Evolutionary conservation across 306 rosid genomes (phyloP).

Genomic region (Cercis canadensis): DNA sequence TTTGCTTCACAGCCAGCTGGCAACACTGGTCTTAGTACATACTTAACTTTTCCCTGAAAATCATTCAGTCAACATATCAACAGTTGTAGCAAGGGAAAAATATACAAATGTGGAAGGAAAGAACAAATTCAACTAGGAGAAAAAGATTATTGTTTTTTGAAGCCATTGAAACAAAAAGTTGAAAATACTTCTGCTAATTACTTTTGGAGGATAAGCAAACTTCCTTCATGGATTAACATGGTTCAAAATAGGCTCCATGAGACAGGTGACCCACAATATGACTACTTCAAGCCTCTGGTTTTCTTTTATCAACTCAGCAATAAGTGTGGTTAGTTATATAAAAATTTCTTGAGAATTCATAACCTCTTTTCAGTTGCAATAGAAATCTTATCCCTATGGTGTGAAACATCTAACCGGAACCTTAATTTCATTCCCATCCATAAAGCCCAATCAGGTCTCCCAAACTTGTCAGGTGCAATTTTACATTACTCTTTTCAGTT

Average conservation of each 20-base stretch:
- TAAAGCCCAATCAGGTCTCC: no score
- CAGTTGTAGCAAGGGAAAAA: conserved; percentile 16
- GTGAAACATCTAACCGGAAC: neutral
- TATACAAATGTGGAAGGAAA: neutral
- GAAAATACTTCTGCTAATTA: neutral
- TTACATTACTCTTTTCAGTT: neutral
- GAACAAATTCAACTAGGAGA: conserved; percentile 9
- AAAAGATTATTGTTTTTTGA: neutral
- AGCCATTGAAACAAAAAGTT: conserved; percentile 9
- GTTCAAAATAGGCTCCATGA: neutral
- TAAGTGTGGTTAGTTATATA: neutral
- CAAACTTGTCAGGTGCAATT: neutral
- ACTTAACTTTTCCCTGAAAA: conserved; percentile 82
- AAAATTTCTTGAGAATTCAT: neutral
- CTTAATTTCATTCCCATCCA: neutral
- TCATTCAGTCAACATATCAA: conserved; percentile 37
- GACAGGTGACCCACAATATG: neutral
- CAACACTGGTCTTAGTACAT: conserved; percentile 76
- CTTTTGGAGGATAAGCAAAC: neutral
- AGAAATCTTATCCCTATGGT: neutral
- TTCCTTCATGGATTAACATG: neutral
- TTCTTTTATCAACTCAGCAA: neutral
- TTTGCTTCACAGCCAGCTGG: conserved; percentile 82
- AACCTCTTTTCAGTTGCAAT: neutral
- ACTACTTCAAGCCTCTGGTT: neutral